These are phyloP conservation scores for Solidago caesia DNA, from an alignment of 129 eudicot species.

Conservation along the genomic window DNA sequence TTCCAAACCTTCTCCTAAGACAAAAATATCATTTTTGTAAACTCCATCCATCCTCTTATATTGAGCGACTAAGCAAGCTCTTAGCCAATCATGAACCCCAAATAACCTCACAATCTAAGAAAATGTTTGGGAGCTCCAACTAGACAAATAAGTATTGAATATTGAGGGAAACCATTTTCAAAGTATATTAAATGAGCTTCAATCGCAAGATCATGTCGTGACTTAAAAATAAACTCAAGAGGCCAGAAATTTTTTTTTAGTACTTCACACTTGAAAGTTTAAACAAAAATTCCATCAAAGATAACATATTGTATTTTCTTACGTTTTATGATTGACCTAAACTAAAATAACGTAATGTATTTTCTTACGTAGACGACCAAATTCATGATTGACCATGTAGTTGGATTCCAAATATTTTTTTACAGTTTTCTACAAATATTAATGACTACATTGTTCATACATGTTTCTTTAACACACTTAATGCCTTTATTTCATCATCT, in stretches of 20 bases:
- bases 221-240: neutral
- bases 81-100: neutral
- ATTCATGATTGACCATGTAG: no score
- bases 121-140: neutral
- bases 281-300: neutral
- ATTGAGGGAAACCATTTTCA: neutral
- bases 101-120: neutral
- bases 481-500: no score
- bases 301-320: no score
- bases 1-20: neutral
- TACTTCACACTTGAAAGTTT: neutral
- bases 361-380: no score
- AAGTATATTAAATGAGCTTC: neutral
- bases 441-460: no score
- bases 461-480: no score
- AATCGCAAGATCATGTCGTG: neutral
- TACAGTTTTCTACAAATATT: no score
- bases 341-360: no score
- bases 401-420: no score
- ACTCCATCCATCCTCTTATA: neutral
- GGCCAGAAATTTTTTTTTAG: neutral
- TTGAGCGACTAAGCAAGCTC: neutral
- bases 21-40: neutral
- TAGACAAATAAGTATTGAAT: neutral
- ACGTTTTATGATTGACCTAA: no score